A percentile compares a stretch with the other conserved stretches of the same genome.
These are phyloP conservation scores for Naganishia onofrii DNA, from an alignment of 768 basidiomycete species.

Conservation along the genomic window DNA sequence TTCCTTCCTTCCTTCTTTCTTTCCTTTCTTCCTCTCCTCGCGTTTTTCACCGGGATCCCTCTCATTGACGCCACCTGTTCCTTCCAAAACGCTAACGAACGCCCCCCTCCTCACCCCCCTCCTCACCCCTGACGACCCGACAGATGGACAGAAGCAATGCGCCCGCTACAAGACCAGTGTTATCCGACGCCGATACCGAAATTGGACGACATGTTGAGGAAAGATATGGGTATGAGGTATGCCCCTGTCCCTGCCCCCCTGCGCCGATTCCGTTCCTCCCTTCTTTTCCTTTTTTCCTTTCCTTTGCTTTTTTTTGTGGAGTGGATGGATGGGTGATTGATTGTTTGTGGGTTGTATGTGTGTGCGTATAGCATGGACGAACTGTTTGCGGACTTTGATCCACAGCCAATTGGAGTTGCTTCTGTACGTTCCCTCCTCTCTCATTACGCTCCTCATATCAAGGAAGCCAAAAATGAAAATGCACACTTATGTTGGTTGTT, in stretches of 20 bases:
- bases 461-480: no score
- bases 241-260: background rate
- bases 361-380: conserved; percentile 62
- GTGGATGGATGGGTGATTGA: background rate
- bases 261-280: no score
- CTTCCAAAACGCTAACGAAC: background rate
- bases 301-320: no score
- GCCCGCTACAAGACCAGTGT: conserved; percentile 78
- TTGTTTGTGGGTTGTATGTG: background rate
- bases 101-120: background rate
- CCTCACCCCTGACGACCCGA: background rate
- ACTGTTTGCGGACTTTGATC: conserved; percentile 80
- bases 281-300: no score
- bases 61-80: background rate
- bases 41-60: background rate
- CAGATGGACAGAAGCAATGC: conserved; percentile 58
- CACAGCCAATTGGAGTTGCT: conserved; percentile 86
- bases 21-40: background rate
- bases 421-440: conserved; percentile 61
- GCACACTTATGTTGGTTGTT: no score
- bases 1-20: background rate
- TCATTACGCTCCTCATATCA: no score
- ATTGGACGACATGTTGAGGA: conserved; percentile 69
- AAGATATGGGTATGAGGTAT: conserved; percentile 63
- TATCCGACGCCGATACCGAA: conserved; percentile 79